Conservation (phyloP, 192 early-diverging fungal genomes). For the Podila epicladia region DNA sequence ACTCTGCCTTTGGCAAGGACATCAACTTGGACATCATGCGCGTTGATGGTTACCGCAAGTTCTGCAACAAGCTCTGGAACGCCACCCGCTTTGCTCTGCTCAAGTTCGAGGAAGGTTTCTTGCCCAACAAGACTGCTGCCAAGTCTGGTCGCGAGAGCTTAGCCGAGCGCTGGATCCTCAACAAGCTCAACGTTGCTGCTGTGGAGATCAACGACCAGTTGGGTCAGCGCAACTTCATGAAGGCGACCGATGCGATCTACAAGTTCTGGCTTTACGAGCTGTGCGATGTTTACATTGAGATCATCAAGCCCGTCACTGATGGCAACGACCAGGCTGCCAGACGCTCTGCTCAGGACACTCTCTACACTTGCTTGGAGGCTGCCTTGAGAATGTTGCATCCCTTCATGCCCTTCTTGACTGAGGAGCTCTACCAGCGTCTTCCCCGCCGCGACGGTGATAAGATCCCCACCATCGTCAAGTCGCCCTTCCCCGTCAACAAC, state of each 20-base stretch:
- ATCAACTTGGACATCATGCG: constrained; percentile 95
- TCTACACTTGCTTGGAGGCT: constrained; percentile 95
- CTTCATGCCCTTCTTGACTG: constrained; percentile 99
- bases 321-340: constrained; percentile 66
- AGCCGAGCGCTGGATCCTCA: constrained; percentile 93
- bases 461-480: constrained; percentile 75
- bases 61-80: constrained; percentile 99
- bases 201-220: constrained; percentile 81
- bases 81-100: constrained; percentile 95
- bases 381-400: constrained; percentile 95
- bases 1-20: constrained; percentile 82
- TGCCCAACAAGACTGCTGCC: constrained; percentile 64
- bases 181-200: constrained; percentile 86
- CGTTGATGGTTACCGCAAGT: constrained; percentile 99
- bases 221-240: constrained; percentile 91
- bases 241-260: constrained; percentile 86
- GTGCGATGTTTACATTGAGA: constrained; percentile 95
- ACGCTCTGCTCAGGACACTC: constrained; percentile 80
- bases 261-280: constrained; percentile 97
- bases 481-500: constrained; percentile 44
- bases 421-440: constrained; percentile 97
- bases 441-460: constrained; percentile 81
- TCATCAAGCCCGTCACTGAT: constrained; percentile 86
- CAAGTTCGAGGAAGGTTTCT: constrained; percentile 93
- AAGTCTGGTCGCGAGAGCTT: constrained; percentile 85